A percentile compares a stretch with the other conserved stretches of the same genome.
These are phyloP conservation scores for Psilocybe cubensis DNA, from an alignment of 768 basidiomycete genomes.

Conservation along the genomic window DNA sequence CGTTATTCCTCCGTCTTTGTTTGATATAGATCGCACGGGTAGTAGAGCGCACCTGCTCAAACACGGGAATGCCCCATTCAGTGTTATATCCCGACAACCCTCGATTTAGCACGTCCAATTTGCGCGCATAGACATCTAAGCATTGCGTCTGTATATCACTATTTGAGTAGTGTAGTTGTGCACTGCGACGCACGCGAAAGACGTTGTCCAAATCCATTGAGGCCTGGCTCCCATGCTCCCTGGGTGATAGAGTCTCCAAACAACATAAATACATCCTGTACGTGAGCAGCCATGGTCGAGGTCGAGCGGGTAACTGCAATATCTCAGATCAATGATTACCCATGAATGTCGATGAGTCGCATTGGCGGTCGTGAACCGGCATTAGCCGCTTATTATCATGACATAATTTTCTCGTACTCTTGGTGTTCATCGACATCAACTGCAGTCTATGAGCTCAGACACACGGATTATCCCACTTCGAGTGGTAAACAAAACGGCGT, in stretches of 20 bases:
- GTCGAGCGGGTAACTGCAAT: not conserved
- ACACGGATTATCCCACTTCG: constrained; percentile 58
- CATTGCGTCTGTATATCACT: not conserved
- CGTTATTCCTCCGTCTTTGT: not conserved
- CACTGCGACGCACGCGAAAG: constrained; percentile 58
- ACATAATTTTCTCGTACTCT: not conserved
- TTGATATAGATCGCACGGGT: not conserved
- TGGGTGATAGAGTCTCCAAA: constrained; percentile 88
- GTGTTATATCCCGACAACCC: constrained; percentile 88
- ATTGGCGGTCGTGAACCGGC: constrained; percentile 9
- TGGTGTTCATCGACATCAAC: not conserved
- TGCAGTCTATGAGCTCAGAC: constrained; percentile 5
- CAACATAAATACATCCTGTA: constrained; percentile 71
- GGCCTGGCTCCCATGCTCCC: constrained; percentile 53
- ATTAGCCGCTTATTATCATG: constrained; percentile 9
- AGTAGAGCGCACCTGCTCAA: constrained; percentile 60
- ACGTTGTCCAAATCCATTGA: constrained; percentile 66
- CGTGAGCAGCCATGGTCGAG: constrained; percentile 52
- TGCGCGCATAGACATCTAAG: constrained; percentile 76
- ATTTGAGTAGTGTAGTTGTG: not conserved
- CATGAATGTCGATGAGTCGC: not conserved
- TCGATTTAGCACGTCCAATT: constrained; percentile 85
- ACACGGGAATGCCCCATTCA: constrained; percentile 80
- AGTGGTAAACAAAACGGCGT: constrained; percentile 78
- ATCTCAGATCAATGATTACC: not conserved